Percentiles rank a stretch among this genome's conserved stretches.
phyloP scores from a whole-genome alignment of 768 basidiomycete genomes.

The Pulveroboletus sp. region DNA sequence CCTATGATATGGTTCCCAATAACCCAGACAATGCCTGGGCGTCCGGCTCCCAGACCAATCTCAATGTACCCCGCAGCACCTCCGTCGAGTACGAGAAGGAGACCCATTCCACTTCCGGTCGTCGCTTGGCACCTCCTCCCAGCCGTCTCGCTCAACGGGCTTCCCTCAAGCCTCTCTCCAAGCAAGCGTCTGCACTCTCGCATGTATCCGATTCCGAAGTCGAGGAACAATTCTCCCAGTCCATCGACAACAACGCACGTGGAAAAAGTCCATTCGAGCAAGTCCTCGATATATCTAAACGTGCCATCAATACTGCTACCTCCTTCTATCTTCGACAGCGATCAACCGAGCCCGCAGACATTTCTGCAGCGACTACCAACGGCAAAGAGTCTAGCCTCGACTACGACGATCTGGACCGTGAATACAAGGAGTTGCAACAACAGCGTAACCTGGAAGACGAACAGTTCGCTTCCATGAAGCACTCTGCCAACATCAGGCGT shows the following conservation, averaged over 20 bases:
- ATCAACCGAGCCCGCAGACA: constrained; percentile 49
- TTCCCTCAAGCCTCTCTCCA: constrained; percentile 48
- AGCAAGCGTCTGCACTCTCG: constrained; percentile 43
- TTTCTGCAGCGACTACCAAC: constrained; percentile 36
- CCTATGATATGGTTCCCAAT: constrained; percentile 38
- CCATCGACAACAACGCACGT: constrained; percentile 37
- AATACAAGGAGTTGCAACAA: constrained; percentile 41
- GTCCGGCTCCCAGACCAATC: constrained; percentile 46
- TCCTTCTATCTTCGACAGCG: constrained; percentile 61
- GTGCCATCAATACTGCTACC: constrained; percentile 49
- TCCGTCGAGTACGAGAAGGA: constrained; percentile 78
- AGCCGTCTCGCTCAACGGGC: constrained; percentile 36
- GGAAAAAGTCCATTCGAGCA: constrained; percentile 68
- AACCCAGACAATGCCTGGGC: constrained; percentile 67
- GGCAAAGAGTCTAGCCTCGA: constrained; percentile 58
- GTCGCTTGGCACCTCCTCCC: constrained; percentile 63
- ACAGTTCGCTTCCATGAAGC: constrained; percentile 31
- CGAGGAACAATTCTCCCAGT: constrained; percentile 39
- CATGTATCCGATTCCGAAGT: constrained; percentile 68
- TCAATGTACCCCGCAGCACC: constrained; percentile 60
- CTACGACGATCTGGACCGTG: constrained; percentile 71
- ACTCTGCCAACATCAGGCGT: constrained; percentile 39
- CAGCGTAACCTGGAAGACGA: constrained; percentile 22
- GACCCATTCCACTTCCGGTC: constrained; percentile 46
- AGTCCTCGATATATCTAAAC: constrained; percentile 51